Evolutionary conservation across 1,284 basidiomycete species (phyloP), one percentile per base, ranked within the genome.

Genomic region (Cryptococcus amylolentus): DNA sequence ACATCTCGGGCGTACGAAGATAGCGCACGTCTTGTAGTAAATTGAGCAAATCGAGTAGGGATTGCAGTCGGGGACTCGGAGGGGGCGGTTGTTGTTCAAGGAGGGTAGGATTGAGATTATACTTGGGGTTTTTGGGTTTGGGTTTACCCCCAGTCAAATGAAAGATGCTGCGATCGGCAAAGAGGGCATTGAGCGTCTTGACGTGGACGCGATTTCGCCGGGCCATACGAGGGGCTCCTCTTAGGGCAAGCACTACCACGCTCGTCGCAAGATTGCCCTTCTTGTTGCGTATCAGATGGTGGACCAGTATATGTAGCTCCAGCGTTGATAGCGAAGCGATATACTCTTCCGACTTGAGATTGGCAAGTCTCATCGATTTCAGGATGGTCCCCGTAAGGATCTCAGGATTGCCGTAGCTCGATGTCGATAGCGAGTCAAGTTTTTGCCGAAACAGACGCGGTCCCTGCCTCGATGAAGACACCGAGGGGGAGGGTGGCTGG

Each of bases 11-110:
- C 0, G 70, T 64, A 5, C 76, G 62, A 4, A 51, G 65, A 31
- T 68, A 64, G 26, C 73, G 67, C 8, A 68, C 57, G 4, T 61
- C 56, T 43, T 69, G 69, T 7, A 77, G 57, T 0, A 55, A 13
- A 3, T 65, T 58, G 23, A 75, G 55, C 0, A 75, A 52, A 2
- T 57, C 41, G 9, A 73, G 56, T 0, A 70, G 37, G 12, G 57
- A 41, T 1, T 51, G 42, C 16, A 65, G 40, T 6, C 13, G 39
- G 2, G 59, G 58, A 35, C 37, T 46, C 5, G 54, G 56, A 18
- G 54, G 43, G 13, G 41, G 49, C 13, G 38, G 38, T 4, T 28
- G 28, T 49, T 68, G 66, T 18, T 65, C 61, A 20, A 47, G 58
- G 8, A 68, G 49, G 0, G 57, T 57, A 3, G 67, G 64, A 13